Evolutionary conservation across 139 green algal species (phyloP).

Genomic region (Micractinium sp.): DNA sequence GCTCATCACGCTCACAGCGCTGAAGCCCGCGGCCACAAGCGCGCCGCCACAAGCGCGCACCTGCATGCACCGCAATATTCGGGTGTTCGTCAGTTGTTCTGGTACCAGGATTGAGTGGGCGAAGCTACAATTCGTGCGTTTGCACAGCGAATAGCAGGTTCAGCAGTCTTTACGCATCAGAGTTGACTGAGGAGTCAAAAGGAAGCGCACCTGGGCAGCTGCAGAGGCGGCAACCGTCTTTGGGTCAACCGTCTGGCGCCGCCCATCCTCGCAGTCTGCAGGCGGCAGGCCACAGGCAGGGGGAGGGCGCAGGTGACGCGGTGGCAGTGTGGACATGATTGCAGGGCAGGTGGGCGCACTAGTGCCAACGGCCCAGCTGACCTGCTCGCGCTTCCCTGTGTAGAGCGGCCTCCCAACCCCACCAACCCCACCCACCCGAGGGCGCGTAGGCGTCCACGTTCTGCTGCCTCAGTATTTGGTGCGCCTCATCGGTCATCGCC

Average conservation of each 20-base stretch:
- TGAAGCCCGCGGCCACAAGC: constrained; percentile 48
- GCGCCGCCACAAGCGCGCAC: not conserved
- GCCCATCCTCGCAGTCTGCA: constrained; percentile 36
- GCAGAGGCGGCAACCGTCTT: constrained; percentile 41
- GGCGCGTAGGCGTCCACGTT: constrained; percentile 38
- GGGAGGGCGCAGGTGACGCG: not conserved
- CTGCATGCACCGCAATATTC: not conserved
- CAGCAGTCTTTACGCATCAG: too few species aligned
- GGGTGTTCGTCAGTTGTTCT: too few species aligned
- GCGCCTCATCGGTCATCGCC: constrained; percentile 32
- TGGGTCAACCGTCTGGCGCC: constrained; percentile 29
- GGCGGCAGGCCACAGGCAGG: not conserved
- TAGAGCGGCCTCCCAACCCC: too few species aligned
- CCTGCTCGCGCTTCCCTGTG: too few species aligned
- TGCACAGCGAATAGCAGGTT: too few species aligned
- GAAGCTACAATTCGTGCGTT: too few species aligned
- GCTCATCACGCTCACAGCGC: constrained; percentile 52
- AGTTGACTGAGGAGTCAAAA: too few species aligned
- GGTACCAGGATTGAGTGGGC: too few species aligned
- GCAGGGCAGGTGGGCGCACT: too few species aligned
- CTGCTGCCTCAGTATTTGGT: constrained; percentile 27
- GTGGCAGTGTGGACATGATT: not conserved
- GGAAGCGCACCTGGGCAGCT: constrained; percentile 31
- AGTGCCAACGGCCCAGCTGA: too few species aligned
- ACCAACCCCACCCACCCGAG: too few species aligned